Conservation (phyloP, 371 early-diverging fungal genomes). For the Mucor irregularis region DNA sequence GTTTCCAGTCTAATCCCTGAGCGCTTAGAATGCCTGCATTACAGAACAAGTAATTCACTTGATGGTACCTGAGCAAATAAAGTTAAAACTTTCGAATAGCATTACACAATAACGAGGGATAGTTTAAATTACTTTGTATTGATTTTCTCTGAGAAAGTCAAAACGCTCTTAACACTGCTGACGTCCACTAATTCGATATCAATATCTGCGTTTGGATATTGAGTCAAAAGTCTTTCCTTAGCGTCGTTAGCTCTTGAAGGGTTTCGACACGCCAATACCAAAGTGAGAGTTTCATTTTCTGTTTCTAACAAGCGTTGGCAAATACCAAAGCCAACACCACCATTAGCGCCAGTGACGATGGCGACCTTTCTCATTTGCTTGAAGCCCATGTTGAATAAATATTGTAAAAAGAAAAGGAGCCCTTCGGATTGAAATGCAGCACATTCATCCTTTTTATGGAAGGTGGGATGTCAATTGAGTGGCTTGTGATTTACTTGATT, state of each 20-base stretch:
- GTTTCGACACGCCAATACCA: constrained; percentile 83
- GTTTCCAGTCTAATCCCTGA: constrained; percentile 49
- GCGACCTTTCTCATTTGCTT: constrained; percentile 36
- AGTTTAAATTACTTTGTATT: constrained; percentile 31
- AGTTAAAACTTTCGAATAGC: not conserved
- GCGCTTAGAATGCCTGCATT: constrained; percentile 83
- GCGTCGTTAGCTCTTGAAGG: constrained; percentile 60
- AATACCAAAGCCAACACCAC: constrained; percentile 79
- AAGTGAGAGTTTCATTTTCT: constrained; percentile 30
- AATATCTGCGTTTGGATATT: constrained; percentile 42
- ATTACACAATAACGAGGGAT: not conserved
- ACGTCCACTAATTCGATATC: constrained; percentile 60
- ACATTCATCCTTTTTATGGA: too few species aligned
- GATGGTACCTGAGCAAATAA: constrained; percentile 32
- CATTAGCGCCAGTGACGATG: constrained; percentile 68
- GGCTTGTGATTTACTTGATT: too few species aligned
- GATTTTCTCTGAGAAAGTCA: constrained; percentile 27
- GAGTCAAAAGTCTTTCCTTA: constrained; percentile 42
- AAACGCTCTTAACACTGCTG: constrained; percentile 50
- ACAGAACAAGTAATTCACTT: constrained; percentile 71
- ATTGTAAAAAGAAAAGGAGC: not conserved
- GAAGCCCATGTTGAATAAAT: not conserved
- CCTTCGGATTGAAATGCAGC: too few species aligned
- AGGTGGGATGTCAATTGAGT: too few species aligned
- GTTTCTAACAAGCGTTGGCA: constrained; percentile 60